A percentile compares a stretch with the other conserved stretches of the same genome.
These are phyloP conservation scores for Rhodotorula sp. DNA, from an alignment of 1,284 basidiomycete species.

Conservation along the genomic window DNA sequence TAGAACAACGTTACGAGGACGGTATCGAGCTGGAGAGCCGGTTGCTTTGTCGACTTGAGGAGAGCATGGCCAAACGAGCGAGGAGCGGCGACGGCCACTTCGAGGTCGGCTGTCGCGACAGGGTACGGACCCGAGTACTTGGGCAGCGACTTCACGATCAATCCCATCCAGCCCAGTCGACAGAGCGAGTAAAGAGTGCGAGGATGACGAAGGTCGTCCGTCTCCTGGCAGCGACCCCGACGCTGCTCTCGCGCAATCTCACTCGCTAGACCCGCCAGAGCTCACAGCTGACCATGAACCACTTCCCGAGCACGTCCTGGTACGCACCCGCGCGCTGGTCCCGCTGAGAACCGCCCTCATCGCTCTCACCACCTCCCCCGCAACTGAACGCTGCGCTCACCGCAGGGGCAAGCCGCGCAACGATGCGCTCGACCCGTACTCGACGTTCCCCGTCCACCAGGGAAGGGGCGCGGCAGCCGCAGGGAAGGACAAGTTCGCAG, in stretches of 20 bases:
- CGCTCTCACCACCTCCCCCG: not conserved
- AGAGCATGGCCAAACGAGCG: conserved; percentile 39
- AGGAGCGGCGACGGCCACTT: conserved; percentile 8
- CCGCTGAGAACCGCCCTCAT: not conserved
- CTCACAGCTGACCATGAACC: conserved; percentile 21
- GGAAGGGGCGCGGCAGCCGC: conserved; percentile 55
- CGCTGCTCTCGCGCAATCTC: not conserved
- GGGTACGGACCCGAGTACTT: conserved; percentile 29
- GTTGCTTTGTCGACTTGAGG: conserved; percentile 43
- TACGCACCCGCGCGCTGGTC: conserved; percentile 2
- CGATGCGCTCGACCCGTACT: conserved; percentile 68
- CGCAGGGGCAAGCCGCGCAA: conserved; percentile 54
- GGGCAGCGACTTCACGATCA: conserved; percentile 43
- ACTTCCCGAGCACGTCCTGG: conserved; percentile 40
- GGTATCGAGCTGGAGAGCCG: conserved; percentile 48
- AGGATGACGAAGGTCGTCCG: not conserved
- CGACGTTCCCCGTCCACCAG: conserved; percentile 68
- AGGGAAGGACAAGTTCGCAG: conserved; percentile 57
- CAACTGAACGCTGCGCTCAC: not conserved
- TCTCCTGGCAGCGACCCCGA: no score
- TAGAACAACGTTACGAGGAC: conserved; percentile 53
- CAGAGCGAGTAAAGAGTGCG: not conserved
- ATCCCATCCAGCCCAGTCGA: conserved; percentile 7
- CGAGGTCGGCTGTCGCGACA: conserved; percentile 33
- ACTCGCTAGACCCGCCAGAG: not conserved